phyloP scores from a whole-genome alignment of 306 rosid genomes.

The Lathyrus tuberosus region DNA sequence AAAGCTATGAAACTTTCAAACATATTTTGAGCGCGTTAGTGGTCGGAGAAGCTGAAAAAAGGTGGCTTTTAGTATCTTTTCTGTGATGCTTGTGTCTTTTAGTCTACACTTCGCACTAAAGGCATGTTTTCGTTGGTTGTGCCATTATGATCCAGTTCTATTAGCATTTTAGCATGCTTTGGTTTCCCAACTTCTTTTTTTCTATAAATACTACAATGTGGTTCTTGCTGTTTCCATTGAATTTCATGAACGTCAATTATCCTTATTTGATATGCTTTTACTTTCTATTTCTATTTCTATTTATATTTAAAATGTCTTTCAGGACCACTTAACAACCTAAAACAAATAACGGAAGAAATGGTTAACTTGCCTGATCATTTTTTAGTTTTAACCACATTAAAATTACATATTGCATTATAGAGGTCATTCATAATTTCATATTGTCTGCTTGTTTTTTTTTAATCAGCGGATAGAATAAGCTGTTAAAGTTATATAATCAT shows the following conservation, averaged over 20 bases:
- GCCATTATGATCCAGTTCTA: constrained; percentile 7
- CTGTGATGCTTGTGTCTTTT: constrained; percentile 31
- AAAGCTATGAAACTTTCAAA: constrained; percentile 86
- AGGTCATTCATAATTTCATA: constrained; percentile 16
- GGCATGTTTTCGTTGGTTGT: constrained; percentile 10
- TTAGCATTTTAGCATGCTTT: constrained; percentile 17
- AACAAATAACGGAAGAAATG: constrained; percentile 13
- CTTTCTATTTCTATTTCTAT: constrained; percentile 26
- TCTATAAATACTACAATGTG: constrained; percentile 3
- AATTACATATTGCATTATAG: background rate
- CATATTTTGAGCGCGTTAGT: constrained; percentile 64
- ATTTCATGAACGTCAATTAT: constrained; percentile 11
- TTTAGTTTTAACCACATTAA: constrained; percentile 16
- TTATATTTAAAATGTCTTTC: constrained; percentile 20
- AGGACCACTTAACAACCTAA: constrained; percentile 1
- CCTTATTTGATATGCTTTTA: constrained; percentile 14
- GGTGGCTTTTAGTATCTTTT: constrained; percentile 54
- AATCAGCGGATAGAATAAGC: constrained; percentile 33
- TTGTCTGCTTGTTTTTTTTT: constrained; percentile 18
- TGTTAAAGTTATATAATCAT: constrained; percentile 10
- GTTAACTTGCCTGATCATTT: constrained; percentile 11
- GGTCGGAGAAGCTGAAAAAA: constrained; percentile 86
- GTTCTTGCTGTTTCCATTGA: constrained; percentile 33
- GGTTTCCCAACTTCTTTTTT: constrained; percentile 16
- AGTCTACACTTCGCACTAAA: constrained; percentile 28